A percentile compares a stretch with the other conserved stretches of the same genome.
Evolutionary conservation across 768 basidiomycete genomes (phyloP).

Genomic region (Lentinula boryana): DNA sequence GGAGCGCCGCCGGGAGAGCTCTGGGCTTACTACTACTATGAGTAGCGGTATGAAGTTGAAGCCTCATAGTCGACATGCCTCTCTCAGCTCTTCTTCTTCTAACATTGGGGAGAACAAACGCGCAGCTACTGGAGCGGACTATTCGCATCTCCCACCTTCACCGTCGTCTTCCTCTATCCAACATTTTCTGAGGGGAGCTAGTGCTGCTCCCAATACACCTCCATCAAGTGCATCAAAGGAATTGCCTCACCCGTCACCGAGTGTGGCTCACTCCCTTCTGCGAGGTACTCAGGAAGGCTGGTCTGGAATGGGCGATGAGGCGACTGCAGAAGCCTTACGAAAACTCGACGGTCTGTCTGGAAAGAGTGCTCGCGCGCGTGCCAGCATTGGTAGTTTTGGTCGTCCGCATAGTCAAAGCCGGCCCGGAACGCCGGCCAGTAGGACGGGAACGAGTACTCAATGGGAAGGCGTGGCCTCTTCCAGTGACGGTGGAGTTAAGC

Average conservation of each 20-base stretch:
- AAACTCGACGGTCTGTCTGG: constrained; percentile 87
- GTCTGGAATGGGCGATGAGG: constrained; percentile 83
- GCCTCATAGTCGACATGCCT: constrained; percentile 61
- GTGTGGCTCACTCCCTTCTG: constrained; percentile 79
- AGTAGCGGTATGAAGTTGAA: constrained; percentile 29
- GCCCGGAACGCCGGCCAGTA: constrained; percentile 68
- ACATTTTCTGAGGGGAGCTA: constrained; percentile 63
- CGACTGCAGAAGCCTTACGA: constrained; percentile 84
- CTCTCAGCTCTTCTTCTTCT: constrained; percentile 62
- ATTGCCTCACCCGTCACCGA: constrained; percentile 43
- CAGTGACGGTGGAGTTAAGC: constrained; percentile 20
- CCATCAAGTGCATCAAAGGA: constrained; percentile 38
- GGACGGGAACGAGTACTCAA: constrained; percentile 49
- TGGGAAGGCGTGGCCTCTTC: constrained; percentile 66
- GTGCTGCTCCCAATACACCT: constrained; percentile 32
- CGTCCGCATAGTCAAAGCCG: constrained; percentile 61
- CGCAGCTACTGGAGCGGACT: constrained; percentile 63
- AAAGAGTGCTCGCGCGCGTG: constrained; percentile 69
- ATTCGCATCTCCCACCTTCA: constrained; percentile 86
- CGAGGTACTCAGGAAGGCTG: constrained; percentile 88
- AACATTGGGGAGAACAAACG: constrained; percentile 41
- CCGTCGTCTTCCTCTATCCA: constrained; percentile 88
- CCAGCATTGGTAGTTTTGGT: constrained; percentile 70
- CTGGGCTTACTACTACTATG: constrained; percentile 29
- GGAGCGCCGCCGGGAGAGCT: constrained; percentile 51